phyloP scores from a whole-genome alignment of 305 asterid genomes.

The Salvia sclarea region DNA sequence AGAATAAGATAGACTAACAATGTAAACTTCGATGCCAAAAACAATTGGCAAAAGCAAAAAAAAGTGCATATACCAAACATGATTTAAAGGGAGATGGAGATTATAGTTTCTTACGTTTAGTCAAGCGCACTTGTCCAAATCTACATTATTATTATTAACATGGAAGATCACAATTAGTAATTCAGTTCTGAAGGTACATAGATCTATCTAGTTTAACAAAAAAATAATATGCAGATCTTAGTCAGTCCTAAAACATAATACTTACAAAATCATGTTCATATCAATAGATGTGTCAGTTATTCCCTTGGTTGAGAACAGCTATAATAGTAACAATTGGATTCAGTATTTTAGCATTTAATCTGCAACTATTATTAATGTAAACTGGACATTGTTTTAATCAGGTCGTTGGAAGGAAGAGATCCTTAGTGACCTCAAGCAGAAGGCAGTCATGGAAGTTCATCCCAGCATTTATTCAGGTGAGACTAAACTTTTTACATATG shows the following conservation, averaged over 20 bases:
- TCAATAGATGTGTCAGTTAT: neutral
- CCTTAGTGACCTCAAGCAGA: constrained; percentile 29
- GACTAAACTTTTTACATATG: constrained; percentile 5
- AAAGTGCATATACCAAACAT: neutral
- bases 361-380: constrained; percentile 5
- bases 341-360: neutral
- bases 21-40: neutral
- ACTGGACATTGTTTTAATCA: constrained; percentile 7
- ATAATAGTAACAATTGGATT: neutral
- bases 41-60: neutral
- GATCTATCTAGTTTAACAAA: neutral
- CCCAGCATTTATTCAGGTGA: constrained; percentile 4
- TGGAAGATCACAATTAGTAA: neutral
- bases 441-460: constrained; percentile 3
- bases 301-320: constrained; percentile 8
- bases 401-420: constrained; percentile 2
- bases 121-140: neutral
- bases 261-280: neutral
- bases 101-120: neutral
- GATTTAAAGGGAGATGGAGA: neutral
- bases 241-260: too few relatives aligned
- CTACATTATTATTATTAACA: neutral
- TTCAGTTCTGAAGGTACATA: constrained; percentile 5
- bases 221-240: constrained; percentile 1
- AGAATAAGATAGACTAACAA: constrained; percentile 2